A percentile compares a stretch with the other conserved stretches of the same genome.
Evolutionary conservation across 2,329 filamentous ascomycete genomes (phyloP).

Genomic region (Aspergillus cejpii): DNA sequence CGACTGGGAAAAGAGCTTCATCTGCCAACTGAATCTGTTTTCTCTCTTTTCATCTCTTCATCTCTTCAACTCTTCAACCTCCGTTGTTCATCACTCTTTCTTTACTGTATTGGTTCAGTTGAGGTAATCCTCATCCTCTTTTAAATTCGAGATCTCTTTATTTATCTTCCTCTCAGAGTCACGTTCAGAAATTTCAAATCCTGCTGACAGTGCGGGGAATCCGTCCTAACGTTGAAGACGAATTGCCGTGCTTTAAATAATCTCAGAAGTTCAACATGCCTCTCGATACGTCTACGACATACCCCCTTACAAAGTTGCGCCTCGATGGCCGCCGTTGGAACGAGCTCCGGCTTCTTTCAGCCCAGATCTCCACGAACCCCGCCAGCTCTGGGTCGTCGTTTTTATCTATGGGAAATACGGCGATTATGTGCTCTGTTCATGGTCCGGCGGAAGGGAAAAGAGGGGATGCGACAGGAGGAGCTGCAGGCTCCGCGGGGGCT

Average conservation of each 20-base stretch:
- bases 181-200: not conserved
- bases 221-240: not conserved
- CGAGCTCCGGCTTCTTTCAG: conserved; percentile 81
- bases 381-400: conserved; percentile 89
- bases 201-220: not conserved
- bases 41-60: conserved; percentile 3
- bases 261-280: conserved; percentile 56
- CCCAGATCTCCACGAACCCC: conserved; percentile 85
- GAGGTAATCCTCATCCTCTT: not conserved
- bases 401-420: conserved; percentile 95
- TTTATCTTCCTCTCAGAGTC: too few relatives aligned
- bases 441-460: conserved; percentile 69
- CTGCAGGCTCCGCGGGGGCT: conserved; percentile 48
- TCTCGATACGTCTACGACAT: conserved; percentile 87
- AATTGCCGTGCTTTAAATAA: not conserved
- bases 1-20: conserved; percentile 21
- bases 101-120: not conserved
- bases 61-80: too few relatives aligned
- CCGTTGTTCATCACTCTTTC: not conserved
- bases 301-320: conserved; percentile 75
- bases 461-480: conserved; percentile 43
- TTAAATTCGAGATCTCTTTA: too few relatives aligned
- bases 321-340: conserved; percentile 91
- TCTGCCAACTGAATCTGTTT: conserved; percentile 9
- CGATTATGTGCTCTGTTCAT: conserved; percentile 85